Percentiles rank a stretch among this genome's conserved stretches.
These are phyloP conservation scores for Adiantum capillusveneris DNA, from an alignment of 75 land plant genomes.

Conservation along the genomic window DNA sequence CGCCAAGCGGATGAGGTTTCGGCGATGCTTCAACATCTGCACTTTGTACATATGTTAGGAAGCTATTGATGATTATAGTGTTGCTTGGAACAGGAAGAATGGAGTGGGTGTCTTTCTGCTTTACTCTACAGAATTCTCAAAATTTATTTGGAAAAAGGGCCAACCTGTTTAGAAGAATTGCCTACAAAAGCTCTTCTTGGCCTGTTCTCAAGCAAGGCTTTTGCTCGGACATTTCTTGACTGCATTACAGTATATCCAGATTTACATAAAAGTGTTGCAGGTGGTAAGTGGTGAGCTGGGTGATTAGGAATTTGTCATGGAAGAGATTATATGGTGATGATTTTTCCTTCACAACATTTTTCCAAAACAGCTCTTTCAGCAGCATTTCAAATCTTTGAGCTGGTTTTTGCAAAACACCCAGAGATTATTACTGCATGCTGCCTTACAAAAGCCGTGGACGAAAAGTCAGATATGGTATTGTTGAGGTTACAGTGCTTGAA, in stretches of 20 bases:
- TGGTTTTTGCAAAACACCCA: neutral
- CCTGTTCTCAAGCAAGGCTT: neutral
- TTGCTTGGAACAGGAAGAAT: slow-evolving; percentile 4
- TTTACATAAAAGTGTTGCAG: neutral
- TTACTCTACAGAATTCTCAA: neutral
- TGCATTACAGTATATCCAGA: neutral
- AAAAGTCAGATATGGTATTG: slow-evolving; percentile 1
- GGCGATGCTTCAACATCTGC: too few relatives aligned
- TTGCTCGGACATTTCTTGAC: neutral
- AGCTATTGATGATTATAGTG: too few relatives aligned
- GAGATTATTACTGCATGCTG: neutral
- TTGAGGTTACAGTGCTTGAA: neutral
- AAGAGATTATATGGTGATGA: neutral
- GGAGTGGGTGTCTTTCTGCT: neutral
- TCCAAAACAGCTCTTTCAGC: neutral
- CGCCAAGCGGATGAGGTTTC: neutral
- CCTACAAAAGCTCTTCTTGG: neutral
- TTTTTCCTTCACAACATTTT: neutral
- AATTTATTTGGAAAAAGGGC: neutral
- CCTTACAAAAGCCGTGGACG: neutral
- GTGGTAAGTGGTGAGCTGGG: neutral
- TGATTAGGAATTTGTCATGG: neutral
- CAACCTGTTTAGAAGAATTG: neutral
- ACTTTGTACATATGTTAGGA: too few relatives aligned
- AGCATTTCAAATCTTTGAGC: slow-evolving; percentile 3